phyloP scores from a whole-genome alignment of 164 flowering plant genomes.

The Santalum album region DNA sequence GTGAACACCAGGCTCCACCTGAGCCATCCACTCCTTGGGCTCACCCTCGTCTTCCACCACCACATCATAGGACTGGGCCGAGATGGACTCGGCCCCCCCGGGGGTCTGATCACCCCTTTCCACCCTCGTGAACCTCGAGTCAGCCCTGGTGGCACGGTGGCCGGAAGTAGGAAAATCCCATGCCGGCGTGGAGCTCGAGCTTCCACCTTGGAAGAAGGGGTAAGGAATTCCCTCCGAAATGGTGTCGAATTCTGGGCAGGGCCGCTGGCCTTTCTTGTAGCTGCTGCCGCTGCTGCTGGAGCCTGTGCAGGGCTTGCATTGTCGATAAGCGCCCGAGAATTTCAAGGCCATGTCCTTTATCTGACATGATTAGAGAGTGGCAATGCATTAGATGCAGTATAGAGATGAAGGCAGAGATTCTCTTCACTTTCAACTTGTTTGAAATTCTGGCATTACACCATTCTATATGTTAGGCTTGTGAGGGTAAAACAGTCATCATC shows the following conservation, averaged over 20 bases:
- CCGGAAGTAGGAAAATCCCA: conserved; percentile 57
- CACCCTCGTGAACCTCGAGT: conserved; percentile 38
- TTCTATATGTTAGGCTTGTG: too few relatives aligned
- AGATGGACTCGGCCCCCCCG: conserved; percentile 33
- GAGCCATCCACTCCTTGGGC: conserved; percentile 98
- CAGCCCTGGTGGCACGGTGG: conserved; percentile 21
- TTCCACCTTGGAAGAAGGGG: conserved; percentile 52
- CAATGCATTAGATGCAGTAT: too few relatives aligned
- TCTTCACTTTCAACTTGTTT: too few relatives aligned
- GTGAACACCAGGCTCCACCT: conserved; percentile 97
- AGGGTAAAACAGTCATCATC: too few relatives aligned
- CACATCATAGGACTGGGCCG: conserved; percentile 41
- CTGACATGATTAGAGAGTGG: conserved; percentile 31
- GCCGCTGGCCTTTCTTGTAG: conserved; percentile 46
- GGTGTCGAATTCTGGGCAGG: conserved; percentile 67
- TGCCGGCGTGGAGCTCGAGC: conserved; percentile 83
- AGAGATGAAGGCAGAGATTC: too few relatives aligned
- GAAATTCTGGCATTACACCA: too few relatives aligned
- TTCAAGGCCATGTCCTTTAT: conserved; percentile 96
- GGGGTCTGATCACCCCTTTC: conserved; percentile 32
- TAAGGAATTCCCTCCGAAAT: conserved; percentile 73
- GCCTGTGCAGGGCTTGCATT: conserved; percentile 67
- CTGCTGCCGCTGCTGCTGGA: conserved; percentile 30
- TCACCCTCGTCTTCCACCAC: conserved; percentile 68
- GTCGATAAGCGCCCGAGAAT: conserved; percentile 60